These are phyloP conservation scores for Coemansia sp. DNA, from an alignment of 192 early-diverging fungal species.

Conservation along the genomic window DNA sequence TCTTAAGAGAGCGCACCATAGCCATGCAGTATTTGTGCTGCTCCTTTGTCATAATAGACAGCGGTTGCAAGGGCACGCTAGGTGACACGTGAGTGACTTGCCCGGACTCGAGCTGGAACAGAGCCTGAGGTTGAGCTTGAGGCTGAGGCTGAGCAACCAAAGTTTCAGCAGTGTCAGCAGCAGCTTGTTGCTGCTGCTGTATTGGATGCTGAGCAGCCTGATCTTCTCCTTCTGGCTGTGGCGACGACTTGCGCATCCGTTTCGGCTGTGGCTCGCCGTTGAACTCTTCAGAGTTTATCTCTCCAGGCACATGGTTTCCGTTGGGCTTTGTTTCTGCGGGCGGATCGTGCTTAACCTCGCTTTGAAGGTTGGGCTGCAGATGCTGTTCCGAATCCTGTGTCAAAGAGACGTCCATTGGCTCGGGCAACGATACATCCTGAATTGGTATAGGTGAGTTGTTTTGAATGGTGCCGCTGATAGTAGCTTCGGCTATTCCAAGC, in stretches of 20 bases:
- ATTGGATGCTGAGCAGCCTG: neutral
- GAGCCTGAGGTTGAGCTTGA: too few species aligned
- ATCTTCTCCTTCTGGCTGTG: conserved; percentile 6
- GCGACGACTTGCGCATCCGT: conserved; percentile 36
- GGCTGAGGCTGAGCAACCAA: neutral
- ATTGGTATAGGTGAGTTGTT: neutral
- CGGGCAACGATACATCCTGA: neutral
- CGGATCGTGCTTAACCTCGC: neutral
- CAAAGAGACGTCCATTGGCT: neutral
- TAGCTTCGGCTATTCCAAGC: neutral
- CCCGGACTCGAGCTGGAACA: conserved; percentile 1
- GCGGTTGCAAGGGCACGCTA: neutral
- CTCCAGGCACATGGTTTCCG: conserved; percentile 8
- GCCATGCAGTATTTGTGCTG: conserved; percentile 83
- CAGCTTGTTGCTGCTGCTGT: neutral
- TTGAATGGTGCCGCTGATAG: neutral
- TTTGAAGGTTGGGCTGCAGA: neutral
- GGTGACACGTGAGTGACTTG: neutral
- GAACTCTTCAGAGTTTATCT: neutral
- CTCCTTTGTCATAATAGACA: conserved; percentile 67
- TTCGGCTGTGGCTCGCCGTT: conserved; percentile 26
- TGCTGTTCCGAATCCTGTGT: neutral
- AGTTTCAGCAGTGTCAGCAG: neutral
- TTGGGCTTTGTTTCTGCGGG: conserved; percentile 9
- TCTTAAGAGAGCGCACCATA: conserved; percentile 73